phyloP scores from a whole-genome alignment of 202 grass and related monocot species.

The Schoenoplectus triqueter region DNA sequence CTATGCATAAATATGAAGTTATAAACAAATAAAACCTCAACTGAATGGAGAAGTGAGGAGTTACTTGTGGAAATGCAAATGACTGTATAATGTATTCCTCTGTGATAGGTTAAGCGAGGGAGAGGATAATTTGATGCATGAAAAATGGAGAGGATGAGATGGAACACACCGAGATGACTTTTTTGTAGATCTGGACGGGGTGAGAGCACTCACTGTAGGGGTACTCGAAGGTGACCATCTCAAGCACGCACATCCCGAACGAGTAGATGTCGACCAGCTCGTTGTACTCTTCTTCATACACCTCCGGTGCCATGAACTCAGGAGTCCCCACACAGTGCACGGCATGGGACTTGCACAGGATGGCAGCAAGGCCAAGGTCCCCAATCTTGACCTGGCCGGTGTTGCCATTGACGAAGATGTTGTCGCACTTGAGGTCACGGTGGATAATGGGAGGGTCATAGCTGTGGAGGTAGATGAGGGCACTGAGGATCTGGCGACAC shows the following conservation, averaged over 20 bases:
- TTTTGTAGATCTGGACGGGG: constrained; percentile 96
- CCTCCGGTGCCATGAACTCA: constrained; percentile 99
- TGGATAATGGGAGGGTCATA: constrained; percentile 96
- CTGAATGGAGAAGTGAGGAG: constrained; percentile 43
- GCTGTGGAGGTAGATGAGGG: constrained; percentile 82
- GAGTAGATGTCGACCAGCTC: constrained; percentile 97
- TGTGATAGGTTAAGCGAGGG: no score
- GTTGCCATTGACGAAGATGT: constrained; percentile 97
- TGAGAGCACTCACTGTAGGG: constrained; percentile 89
- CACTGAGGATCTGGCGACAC: constrained; percentile 89
- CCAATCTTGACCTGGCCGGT: constrained; percentile 95
- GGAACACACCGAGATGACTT: constrained; percentile 84
- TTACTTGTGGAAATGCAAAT: constrained; percentile 20
- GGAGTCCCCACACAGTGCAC: constrained; percentile 96
- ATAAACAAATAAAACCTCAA: neutral
- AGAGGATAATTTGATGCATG: neutral
- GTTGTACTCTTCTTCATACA: constrained; percentile 95
- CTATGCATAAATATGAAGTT: constrained; percentile 34
- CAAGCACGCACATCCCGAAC: constrained; percentile 94
- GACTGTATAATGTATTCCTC: neutral
- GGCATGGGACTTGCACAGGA: constrained; percentile 86
- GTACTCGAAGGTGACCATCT: constrained; percentile 97
- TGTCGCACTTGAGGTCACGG: constrained; percentile 97
- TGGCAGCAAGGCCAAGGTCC: constrained; percentile 91
- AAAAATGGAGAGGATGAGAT: neutral